Base-by-base conservation (phyloP, 768 basidiomycete genomes). In the Neoboletus brunneissimus region DNA sequence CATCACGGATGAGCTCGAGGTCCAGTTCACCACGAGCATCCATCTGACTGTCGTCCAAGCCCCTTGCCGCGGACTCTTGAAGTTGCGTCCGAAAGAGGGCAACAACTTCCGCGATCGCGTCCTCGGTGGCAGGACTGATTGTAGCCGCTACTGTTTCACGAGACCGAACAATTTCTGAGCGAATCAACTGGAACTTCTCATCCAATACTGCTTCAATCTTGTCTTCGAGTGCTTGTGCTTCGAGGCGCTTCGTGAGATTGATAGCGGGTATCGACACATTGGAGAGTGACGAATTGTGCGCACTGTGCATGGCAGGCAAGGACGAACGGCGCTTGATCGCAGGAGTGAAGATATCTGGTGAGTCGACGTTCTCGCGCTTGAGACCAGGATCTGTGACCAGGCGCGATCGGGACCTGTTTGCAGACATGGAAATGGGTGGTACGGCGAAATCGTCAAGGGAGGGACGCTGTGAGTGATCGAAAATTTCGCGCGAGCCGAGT, bases 21-120 rank as follows among this genome's bases (percentile, higher is more conserved):
- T 92, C 90, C 25, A 91, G 72, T 60, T 92, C 89, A 20, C 87
- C 88, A 31, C 83, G 82, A 23, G 86, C 88, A 63, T 90, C 88
- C 73, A 82, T 75, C 62, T 82, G 84, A 57, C 79, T 81, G 53
- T 86, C 84, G 22, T 88, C 86, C 48, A 80, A 58, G 20, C 79
- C 78, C 44, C 79, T 78, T 8, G 76, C 75, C 0, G 85, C 83
- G 9, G 84, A 83, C 40, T 86, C 84, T 53, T 83, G 82, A 11
- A 89, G 72, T 61, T 89, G 87, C 20, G 82, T 73, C 10, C 86
- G 80, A 76, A 90, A 86, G 56, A 89, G 71, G 9, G 83, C 74
- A 40, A 89, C 77, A 6, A 89, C 79, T 56, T 91, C 89, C 0
- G 77, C 70, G 55, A 91, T 82, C 73, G 82, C 81, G 6, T 79